Percentiles rank a stretch among this genome's conserved stretches.
These are phyloP conservation scores for Ascochyta koolunga DNA, from an alignment of 2,329 filamentous ascomycete genomes.

Conservation along the genomic window DNA sequence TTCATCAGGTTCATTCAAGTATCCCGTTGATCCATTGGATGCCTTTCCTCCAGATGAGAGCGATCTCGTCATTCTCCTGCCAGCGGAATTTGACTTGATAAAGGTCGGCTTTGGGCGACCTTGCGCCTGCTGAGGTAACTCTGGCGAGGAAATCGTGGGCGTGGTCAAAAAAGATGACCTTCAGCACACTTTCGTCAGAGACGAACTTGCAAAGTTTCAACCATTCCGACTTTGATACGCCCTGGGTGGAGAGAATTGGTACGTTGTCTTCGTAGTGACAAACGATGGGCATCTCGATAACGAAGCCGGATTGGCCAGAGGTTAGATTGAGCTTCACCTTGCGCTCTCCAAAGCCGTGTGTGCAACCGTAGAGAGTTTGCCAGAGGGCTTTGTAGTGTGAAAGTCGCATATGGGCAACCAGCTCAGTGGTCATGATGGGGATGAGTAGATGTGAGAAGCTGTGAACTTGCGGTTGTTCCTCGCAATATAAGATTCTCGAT, in stretches of 20 bases:
- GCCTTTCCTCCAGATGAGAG: constrained; percentile 7
- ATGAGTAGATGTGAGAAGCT: not conserved
- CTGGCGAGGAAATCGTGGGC: constrained; percentile 12
- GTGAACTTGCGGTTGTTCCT: not conserved
- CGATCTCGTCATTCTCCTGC: constrained; percentile 10
- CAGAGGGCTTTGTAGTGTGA: constrained; percentile 14
- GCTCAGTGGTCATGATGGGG: constrained; percentile 10
- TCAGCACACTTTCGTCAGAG: constrained; percentile 11
- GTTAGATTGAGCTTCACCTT: constrained; percentile 18
- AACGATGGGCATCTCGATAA: constrained; percentile 10
- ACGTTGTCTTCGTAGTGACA: constrained; percentile 16
- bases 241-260: not conserved
- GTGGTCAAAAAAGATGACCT: constrained; percentile 13
- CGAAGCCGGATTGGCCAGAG: constrained; percentile 9
- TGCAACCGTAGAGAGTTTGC: constrained; percentile 12
- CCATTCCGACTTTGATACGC: constrained; percentile 13
- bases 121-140: not conserved
- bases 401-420: constrained; percentile 15
- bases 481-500: constrained; percentile 2
- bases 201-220: constrained; percentile 10
- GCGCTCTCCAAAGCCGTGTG: constrained; percentile 12
- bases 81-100: constrained; percentile 13
- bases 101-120: constrained; percentile 12
- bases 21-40: constrained; percentile 13
- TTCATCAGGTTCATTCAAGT: not conserved